Evolutionary conservation across 2,329 filamentous ascomycete genomes (phyloP).

Genomic region (Penicillium capsulatum): DNA sequence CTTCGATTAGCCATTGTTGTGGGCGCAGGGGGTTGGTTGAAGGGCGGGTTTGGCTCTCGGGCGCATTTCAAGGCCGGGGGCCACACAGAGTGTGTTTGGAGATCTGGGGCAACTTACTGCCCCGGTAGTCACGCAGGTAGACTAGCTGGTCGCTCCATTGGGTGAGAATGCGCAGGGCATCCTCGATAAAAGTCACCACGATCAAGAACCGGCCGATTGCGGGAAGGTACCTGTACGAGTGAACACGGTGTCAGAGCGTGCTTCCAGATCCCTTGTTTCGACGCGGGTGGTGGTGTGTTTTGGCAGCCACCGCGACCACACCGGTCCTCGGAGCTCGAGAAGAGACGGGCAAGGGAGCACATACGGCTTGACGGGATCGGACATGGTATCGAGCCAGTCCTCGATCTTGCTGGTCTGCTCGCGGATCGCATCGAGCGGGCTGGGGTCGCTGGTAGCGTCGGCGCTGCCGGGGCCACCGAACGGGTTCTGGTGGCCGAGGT

Average conservation of each 20-base stretch:
- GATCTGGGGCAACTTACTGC: constrained; percentile 61
- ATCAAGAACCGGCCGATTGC: constrained; percentile 96
- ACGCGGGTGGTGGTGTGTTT: background rate
- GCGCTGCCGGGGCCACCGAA: constrained; percentile 60
- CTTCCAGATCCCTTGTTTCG: constrained; percentile 17
- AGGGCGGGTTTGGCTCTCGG: background rate
- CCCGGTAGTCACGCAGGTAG: constrained; percentile 87
- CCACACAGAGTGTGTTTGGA: background rate
- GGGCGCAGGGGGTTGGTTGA: background rate
- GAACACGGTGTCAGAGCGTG: constrained; percentile 30
- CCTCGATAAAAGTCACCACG: constrained; percentile 96
- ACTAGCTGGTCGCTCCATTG: constrained; percentile 95
- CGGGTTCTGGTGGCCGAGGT: constrained; percentile 69
- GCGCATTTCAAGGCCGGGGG: background rate
- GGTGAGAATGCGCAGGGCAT: constrained; percentile 90
- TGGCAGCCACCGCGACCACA: background rate
- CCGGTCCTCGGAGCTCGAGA: too few species aligned
- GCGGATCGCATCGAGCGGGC: constrained; percentile 80
- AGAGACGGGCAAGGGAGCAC: background rate
- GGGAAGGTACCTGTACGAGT: constrained; percentile 69
- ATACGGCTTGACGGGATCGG: constrained; percentile 92
- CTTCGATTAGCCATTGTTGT: constrained; percentile 15
- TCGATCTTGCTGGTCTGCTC: constrained; percentile 98
- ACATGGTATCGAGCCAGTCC: constrained; percentile 79
- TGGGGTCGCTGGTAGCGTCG: constrained; percentile 64